Base-by-base conservation (phyloP, 1,284 basidiomycete genomes). In the Butyriboletus appendiculatus region DNA sequence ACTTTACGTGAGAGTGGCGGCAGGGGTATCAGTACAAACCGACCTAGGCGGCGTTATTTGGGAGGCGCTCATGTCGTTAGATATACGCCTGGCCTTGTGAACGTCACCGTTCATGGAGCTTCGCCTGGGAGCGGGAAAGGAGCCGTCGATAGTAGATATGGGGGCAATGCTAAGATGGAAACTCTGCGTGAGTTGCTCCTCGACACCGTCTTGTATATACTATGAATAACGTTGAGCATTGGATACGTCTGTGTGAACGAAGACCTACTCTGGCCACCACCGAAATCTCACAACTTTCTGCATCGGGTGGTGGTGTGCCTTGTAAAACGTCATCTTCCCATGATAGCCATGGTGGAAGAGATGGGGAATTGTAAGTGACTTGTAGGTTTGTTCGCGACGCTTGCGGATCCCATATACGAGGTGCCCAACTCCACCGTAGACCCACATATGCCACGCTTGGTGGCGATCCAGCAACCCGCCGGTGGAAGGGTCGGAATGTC, bases 351-450 rank as follows among this genome's bases (percentile, higher is more conserved):
- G 81, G 65, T 0, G 96, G 95, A 16, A 96, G 79, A 45, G 76
- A 79, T 12, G 94, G 92, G 1, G 92, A 94, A 59, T 77, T 84
- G 67, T 90, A 98, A 26, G 80, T 76, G 32, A 96, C 91, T 53
- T 88, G 84, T 62, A 95, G 75, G 65, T 88, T 92, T 50, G 86
- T 76, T 56, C 90, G 86, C 10, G 90, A 86, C 30, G 88, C 88
- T 73, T 98, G 96, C 9, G 96, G 96, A 74, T 99, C 96, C 95
- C 96, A 98, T 46, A 99, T 89, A 57, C 92, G 89, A 38, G 97
- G 93, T 48, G 88, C 83, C 94, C 96, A 99, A 35, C 84, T 81
- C 93, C 94, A 98, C 48, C 80, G 81, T n/a, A 92, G 73, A 53
- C 91, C 90, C 58, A 88, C 82, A 65, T 92, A 92, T 53, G 94